Conservation (phyloP, 2,329 filamentous ascomycete species). For the Microcyclospora tardicrescens region DNA sequence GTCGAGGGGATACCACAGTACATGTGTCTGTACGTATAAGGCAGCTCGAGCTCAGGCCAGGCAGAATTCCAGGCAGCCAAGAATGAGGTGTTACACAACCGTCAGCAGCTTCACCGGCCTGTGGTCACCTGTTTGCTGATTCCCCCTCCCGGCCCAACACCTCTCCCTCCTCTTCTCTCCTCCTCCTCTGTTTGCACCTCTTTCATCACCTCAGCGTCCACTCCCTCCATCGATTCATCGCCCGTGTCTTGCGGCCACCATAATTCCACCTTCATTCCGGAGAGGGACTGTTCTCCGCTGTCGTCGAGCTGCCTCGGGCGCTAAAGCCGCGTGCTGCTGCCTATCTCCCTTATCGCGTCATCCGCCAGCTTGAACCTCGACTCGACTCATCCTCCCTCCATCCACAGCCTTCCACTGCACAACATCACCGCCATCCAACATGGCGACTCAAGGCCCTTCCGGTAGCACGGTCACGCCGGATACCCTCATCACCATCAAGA, state of each 20-base stretch:
- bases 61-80: too few relatives aligned
- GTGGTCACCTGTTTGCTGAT: too few relatives aligned
- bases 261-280: not conserved
- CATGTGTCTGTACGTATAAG: too few relatives aligned
- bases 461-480: constrained; percentile 45
- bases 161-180: not conserved
- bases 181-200: too few relatives aligned
- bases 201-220: too few relatives aligned
- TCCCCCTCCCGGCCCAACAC: not conserved
- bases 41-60: too few relatives aligned
- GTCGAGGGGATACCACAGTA: too few relatives aligned
- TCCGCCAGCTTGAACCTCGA: not conserved
- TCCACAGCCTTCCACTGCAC: constrained; percentile 1
- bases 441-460: constrained; percentile 20
- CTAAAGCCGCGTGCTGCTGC: not conserved
- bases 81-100: too few relatives aligned
- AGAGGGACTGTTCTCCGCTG: not conserved
- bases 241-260: not conserved
- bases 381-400: constrained; percentile 1
- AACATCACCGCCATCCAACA: constrained; percentile 15
- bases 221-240: too few relatives aligned
- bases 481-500: constrained; percentile 73
- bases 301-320: not conserved
- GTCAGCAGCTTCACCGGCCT: too few relatives aligned
- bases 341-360: not conserved